A percentile compares a stretch with the other conserved stretches of the same genome.
Evolutionary conservation across 2,329 filamentous ascomycete species (phyloP).

Genomic region (Pestalotiopsis sp.): DNA sequence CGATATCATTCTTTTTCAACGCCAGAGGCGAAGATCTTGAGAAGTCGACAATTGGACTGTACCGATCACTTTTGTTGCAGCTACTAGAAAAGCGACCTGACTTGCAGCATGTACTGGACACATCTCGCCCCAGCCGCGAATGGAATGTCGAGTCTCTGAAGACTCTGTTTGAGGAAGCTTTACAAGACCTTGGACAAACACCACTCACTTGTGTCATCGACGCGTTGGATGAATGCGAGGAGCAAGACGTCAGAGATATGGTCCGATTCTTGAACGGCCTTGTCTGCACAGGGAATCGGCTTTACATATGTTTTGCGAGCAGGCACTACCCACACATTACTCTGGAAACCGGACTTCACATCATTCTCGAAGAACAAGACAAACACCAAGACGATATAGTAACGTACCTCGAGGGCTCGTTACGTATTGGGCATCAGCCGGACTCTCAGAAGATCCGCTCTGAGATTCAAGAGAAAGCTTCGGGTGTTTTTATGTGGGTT

Average conservation of each 20-base stretch:
- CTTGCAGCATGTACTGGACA: conserved; percentile 34
- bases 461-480: conserved; percentile 38
- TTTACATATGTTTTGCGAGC: conserved; percentile 23
- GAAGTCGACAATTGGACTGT: conserved; percentile 47
- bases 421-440: too few relatives aligned
- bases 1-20: conserved; percentile 51
- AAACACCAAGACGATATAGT: conserved; percentile 30
- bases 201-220: conserved; percentile 22
- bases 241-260: conserved; percentile 22
- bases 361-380: conserved; percentile 28
- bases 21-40: conserved; percentile 45
- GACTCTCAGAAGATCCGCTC: too few relatives aligned
- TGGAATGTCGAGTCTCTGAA: conserved; percentile 15
- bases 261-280: conserved; percentile 18
- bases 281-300: conserved; percentile 30
- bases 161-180: conserved; percentile 8
- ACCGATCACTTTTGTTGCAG: conserved; percentile 50
- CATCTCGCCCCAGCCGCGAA: background rate
- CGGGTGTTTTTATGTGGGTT: conserved; percentile 48
- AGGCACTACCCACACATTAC: conserved; percentile 50
- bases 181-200: conserved; percentile 9
- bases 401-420: conserved; percentile 31
- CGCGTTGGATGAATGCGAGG: conserved; percentile 25
- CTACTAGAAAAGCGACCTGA: conserved; percentile 37
- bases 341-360: conserved; percentile 25